A percentile compares a stretch with the other conserved stretches of the same genome.
Conservation (phyloP, 306 rosid genomes). For the Vigna mungo region DNA sequence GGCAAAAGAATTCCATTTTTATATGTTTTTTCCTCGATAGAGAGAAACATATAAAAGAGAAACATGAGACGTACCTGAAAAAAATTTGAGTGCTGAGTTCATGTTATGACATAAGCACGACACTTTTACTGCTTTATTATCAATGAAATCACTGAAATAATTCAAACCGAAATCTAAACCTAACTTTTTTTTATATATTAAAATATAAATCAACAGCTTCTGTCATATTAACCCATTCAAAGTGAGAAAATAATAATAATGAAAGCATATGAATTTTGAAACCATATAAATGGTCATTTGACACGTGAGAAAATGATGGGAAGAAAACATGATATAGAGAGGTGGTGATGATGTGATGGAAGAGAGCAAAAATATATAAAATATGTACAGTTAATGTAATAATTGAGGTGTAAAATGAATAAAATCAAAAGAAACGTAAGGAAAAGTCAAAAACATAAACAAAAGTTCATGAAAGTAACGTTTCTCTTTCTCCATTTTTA, state of each 20-base stretch:
- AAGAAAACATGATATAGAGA: neutral
- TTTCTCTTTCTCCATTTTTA: slow-evolving; percentile 8
- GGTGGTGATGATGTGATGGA: neutral
- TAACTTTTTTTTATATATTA: too few species aligned
- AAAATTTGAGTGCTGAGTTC: neutral
- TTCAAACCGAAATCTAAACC: too few species aligned
- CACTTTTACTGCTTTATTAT: neutral
- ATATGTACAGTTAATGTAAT: neutral
- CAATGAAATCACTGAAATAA: too few species aligned
- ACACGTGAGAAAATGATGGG: neutral
- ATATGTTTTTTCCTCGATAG: neutral
- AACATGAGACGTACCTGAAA: neutral
- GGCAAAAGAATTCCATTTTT: too few species aligned
- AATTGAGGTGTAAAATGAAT: neutral
- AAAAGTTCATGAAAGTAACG: slow-evolving; percentile 29
- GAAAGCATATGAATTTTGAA: neutral
- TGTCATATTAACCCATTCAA: neutral
- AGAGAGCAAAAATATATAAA: too few species aligned
- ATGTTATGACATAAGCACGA: too few species aligned
- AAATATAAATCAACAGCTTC: too few species aligned
- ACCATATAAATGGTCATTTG: neutral
- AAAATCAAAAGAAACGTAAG: neutral
- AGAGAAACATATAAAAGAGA: neutral
- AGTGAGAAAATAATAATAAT: neutral
- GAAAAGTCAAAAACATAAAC: neutral